Base-by-base conservation (phyloP, 257 asterid genomes). In the Cynanchum wilfordii region DNA sequence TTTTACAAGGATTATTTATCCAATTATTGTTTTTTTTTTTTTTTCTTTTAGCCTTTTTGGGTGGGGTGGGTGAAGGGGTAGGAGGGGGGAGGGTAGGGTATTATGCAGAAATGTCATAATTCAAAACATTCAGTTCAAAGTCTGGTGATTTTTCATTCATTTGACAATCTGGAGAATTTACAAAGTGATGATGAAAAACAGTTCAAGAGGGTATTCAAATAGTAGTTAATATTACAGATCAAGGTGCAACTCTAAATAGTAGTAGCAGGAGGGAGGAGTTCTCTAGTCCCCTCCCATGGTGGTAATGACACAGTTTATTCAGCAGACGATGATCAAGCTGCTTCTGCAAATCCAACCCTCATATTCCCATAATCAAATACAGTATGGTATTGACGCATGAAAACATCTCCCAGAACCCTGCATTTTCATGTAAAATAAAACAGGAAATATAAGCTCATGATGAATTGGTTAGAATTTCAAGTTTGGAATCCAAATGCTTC, bases 371-470 rank as follows among this genome's bases (percentile, higher is more conserved):
- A 89, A 70, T 91, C 97, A 36, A 91, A 91, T 74, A 91, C 92
- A 0, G 92, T 89, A 80, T 91, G 96, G 73, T 87, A 91, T 40
- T 58, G 86, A 4, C 96, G 96, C 95, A 89, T 89, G 80, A 91
- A 91, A 80, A 91, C 89, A 76, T 91, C 96, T 25, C 97, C 97
- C 76, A 91, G 76, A 67, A 91, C 85, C 97, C 97, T 91, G 90
- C 74, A 83, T 66, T 66, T 57, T 57, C 45, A 16, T 38, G 65
- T 7, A 55, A 24, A n/a, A 55, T 24, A 4, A 3, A 19, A 27
- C 7, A 30, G 7, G 16, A 1, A 56, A 44, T 74, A 42, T 42
- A 42, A 42, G 47, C 10, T 42, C 47, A 42, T 42, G 47, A 42
- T 42, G 47, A 42, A 40, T 8, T 42, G 47, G 47, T 42, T 7